Conservation (phyloP, 768 basidiomycete species). For the Coprinopsis sp. region DNA sequence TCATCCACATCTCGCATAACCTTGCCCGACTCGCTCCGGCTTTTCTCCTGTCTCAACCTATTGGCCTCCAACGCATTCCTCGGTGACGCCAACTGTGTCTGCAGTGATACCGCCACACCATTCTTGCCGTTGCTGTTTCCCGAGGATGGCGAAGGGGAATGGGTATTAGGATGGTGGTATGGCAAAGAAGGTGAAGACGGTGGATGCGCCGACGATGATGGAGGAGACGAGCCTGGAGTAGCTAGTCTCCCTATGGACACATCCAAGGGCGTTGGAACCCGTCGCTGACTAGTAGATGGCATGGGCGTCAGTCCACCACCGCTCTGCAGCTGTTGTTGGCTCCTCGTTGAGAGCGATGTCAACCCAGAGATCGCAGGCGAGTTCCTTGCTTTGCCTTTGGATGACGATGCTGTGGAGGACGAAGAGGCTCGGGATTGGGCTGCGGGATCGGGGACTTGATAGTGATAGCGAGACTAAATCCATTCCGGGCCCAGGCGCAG, state of each 20-base stretch:
- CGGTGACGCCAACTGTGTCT: constrained; percentile 53
- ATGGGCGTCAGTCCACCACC: no score
- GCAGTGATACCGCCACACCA: constrained; percentile 26
- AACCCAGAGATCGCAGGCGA: not conserved
- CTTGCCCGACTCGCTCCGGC: constrained; percentile 36
- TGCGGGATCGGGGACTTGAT: constrained; percentile 6
- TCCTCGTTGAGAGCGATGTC: not conserved
- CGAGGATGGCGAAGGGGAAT: constrained; percentile 11
- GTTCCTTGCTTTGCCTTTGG: not conserved
- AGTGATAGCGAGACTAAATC: constrained; percentile 6
- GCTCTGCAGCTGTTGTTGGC: not conserved
- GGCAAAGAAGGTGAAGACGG: constrained; percentile 8
- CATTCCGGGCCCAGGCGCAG: no score
- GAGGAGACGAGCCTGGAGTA: constrained; percentile 11
- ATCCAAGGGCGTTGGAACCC: constrained; percentile 2
- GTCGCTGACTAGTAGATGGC: not conserved
- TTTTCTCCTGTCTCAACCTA: constrained; percentile 49
- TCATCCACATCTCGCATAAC: constrained; percentile 41
- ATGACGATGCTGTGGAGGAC: not conserved
- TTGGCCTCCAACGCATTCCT: constrained; percentile 56
- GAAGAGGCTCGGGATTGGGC: constrained; percentile 8
- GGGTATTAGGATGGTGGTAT: constrained; percentile 9
- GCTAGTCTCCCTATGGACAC: not conserved
- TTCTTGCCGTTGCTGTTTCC: constrained; percentile 11
- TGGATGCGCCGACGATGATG: constrained; percentile 10